Evolutionary conservation across 306 rosid species (phyloP).

Genomic region (Quercus engelmannii): DNA sequence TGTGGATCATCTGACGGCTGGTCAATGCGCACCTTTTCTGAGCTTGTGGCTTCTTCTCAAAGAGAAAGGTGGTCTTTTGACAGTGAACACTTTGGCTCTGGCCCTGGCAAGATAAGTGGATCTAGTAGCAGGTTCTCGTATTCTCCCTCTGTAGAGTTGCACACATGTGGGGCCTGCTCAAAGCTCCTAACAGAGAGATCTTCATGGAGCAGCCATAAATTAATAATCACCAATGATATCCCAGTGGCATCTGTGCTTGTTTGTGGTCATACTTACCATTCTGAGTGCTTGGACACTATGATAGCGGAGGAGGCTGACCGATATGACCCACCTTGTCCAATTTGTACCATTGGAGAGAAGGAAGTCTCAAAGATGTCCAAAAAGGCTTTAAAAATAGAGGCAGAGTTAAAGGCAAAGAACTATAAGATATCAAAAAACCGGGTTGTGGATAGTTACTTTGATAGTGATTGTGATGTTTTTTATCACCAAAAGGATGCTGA

Average conservation of each 20-base stretch:
- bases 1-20: constrained; percentile 91
- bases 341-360: constrained; percentile 69
- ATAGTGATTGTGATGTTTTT: constrained; percentile 48
- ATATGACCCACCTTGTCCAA: constrained; percentile 76
- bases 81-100: constrained; percentile 66
- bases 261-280: constrained; percentile 81
- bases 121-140: constrained; percentile 73
- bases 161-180: constrained; percentile 68
- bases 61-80: constrained; percentile 94
- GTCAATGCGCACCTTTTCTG: constrained; percentile 94
- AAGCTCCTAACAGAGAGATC: constrained; percentile 67
- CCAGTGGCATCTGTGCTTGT: constrained; percentile 72
- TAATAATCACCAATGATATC: constrained; percentile 44
- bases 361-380: constrained; percentile 49
- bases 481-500: constrained; percentile 39
- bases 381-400: constrained; percentile 44
- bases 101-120: constrained; percentile 62
- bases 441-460: constrained; percentile 66
- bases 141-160: constrained; percentile 75
- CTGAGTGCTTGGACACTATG: constrained; percentile 78
- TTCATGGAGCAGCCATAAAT: constrained; percentile 64
- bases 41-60: constrained; percentile 84
- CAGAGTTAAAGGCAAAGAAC: constrained; percentile 60
- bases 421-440: constrained; percentile 65
- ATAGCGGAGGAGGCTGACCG: constrained; percentile 58